Evolutionary conservation across 352 stramenopile genomes (phyloP).

Genomic region (Phytopythium ostracodes): DNA sequence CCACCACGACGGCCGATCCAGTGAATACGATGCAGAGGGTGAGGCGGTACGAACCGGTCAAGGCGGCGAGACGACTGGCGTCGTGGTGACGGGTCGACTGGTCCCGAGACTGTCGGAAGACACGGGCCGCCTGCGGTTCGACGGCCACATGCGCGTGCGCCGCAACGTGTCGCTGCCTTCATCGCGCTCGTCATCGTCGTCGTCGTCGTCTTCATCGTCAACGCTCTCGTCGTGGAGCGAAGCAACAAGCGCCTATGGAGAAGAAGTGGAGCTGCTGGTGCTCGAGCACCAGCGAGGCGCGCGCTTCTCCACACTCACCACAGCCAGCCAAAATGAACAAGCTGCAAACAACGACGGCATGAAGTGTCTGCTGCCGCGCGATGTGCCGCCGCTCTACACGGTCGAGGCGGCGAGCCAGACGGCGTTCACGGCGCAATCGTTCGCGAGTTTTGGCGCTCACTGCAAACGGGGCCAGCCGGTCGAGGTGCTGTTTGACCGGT

Average conservation of each 20-base stretch:
- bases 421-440: slow-evolving; percentile 24
- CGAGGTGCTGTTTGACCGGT: slow-evolving; percentile 29
- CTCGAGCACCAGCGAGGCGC: slow-evolving; percentile 39
- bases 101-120: slow-evolving; percentile 29
- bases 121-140: slow-evolving; percentile 33
- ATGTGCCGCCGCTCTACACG: slow-evolving; percentile 41
- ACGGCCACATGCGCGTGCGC: slow-evolving; percentile 25
- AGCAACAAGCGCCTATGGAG: slow-evolving; percentile 16
- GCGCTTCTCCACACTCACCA: slow-evolving; percentile 5
- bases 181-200: not conserved
- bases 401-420: slow-evolving; percentile 20
- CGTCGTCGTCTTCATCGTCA: not conserved
- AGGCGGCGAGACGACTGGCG: not conserved
- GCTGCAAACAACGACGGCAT: slow-evolving; percentile 7
- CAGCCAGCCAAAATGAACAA: slow-evolving; percentile 5
- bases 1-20: not conserved
- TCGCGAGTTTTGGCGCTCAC: slow-evolving; percentile 20
- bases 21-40: not conserved
- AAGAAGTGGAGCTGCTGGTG: slow-evolving; percentile 12
- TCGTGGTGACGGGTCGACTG: slow-evolving; percentile 20
- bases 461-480: slow-evolving; percentile 22
- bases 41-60: not conserved
- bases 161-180: not conserved
- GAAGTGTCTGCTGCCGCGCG: slow-evolving; percentile 23
- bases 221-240: not conserved